Base-by-base conservation (phyloP, 345 rosid genomes). In the Erysimum cheiranthoides region DNA sequence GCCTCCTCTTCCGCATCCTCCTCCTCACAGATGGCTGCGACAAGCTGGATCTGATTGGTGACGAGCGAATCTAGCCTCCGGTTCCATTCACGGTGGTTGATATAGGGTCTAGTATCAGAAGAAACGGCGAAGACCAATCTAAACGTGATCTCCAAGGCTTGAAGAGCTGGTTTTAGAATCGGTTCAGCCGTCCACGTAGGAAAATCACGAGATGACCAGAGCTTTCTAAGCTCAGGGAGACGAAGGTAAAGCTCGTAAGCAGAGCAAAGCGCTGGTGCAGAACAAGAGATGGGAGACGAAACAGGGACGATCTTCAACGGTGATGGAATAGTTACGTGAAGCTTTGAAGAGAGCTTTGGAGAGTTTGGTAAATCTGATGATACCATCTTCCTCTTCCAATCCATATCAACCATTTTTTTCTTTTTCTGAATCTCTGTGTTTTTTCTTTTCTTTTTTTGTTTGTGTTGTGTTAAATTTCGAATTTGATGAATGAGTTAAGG, bases 231-330 rank as follows among this genome's bases (percentile, higher is more conserved):
- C 88, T 92, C 93, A 5, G 93, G 92, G 3, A 95, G 84, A 10
- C 99, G 92, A 8, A 90, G 76, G 73, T 90, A 92, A 53, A 86
- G 83, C 39, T 92, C 97, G 81, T 95, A 95, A 10, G 89, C 88
- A 3, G 92, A 74, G 69, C 95, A 90, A 53, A 86, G 86, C 0
- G 83, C 38, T 0, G 90, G 83, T 0, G 90, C 80, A 8, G 86
- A 79, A 5, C 82, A 58, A 0, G 84, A 43, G 21, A 70, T 49
- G 27, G 87, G 92, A 1, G 89, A 84, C 0, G 81, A 60, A 30
- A 47, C 61, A 0, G 81, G 18, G 27, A 51, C 38, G 5, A 66
- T 32, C 4, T 66, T 75, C 46, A 75, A 60, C 1, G 80, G 77
- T 0, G 77, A 18, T 0, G 92, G 95, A 47, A 93, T 85, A 4